Conservation (phyloP, 2,329 filamentous ascomycete species). For the Claviceps quebecensis region DNA sequence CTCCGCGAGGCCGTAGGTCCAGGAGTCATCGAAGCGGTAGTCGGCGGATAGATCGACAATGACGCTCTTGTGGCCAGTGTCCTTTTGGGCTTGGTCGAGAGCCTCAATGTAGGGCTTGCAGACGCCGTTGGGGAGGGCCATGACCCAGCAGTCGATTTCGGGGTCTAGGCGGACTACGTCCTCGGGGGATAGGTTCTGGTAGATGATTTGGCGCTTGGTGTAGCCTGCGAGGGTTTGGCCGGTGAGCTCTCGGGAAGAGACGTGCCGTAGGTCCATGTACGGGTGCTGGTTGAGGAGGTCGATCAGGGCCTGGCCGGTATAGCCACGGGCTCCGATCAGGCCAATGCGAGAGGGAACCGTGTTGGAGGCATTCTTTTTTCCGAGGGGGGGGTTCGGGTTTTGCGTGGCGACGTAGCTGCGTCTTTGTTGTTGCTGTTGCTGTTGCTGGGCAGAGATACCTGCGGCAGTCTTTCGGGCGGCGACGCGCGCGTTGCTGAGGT, state of each 20-base stretch:
- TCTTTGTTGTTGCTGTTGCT: not conserved
- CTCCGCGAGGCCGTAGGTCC: conserved; percentile 88
- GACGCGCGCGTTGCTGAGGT: not conserved
- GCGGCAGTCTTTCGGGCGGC: not conserved
- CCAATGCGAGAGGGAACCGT: conserved; percentile 64
- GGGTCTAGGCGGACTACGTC: conserved; percentile 77
- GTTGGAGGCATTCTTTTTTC: conserved; percentile 77
- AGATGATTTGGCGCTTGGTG: conserved; percentile 78
- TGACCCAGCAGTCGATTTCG: conserved; percentile 88
- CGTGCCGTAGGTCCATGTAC: conserved; percentile 76
- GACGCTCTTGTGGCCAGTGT: conserved; percentile 44
- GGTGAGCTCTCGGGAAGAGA: conserved; percentile 82
- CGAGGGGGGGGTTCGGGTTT: conserved; percentile 50
- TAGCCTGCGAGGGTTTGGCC: conserved; percentile 84
- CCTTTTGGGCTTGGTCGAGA: conserved; percentile 54
- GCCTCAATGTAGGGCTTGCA: conserved; percentile 91
- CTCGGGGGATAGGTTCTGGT: conserved; percentile 79
- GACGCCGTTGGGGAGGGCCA: conserved; percentile 90
- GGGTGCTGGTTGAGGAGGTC: conserved; percentile 78
- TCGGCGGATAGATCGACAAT: conserved; percentile 95
- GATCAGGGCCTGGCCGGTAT: conserved; percentile 47
- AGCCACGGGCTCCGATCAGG: conserved; percentile 82
- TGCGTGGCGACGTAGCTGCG: not conserved
- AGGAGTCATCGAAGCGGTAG: conserved; percentile 67
- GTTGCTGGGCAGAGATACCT: not conserved